A percentile compares a stretch with the other conserved stretches of the same genome.
Evolutionary conservation across 495 filamentous ascomycete genomes (phyloP).

Genomic region (Pseudevernia furfuracea): DNA sequence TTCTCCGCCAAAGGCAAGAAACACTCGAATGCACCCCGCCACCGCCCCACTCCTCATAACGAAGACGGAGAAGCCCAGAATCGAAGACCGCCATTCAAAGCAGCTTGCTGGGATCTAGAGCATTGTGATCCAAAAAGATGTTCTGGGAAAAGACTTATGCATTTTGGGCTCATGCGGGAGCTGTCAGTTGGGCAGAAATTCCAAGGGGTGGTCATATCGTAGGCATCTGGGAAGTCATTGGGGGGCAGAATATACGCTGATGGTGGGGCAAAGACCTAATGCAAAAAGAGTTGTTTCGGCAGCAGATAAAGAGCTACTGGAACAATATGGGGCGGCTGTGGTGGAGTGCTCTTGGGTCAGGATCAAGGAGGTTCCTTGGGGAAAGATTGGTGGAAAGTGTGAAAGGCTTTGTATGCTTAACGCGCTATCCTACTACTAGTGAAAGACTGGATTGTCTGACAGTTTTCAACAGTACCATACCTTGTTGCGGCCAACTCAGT

Average conservation of each 20-base stretch:
- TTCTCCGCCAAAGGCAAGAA: slow-evolving; percentile 65
- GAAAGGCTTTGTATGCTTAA: slow-evolving; percentile 59
- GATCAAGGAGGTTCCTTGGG: slow-evolving; percentile 83
- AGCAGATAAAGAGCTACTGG: slow-evolving; percentile 69
- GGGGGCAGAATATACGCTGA: slow-evolving; percentile 1
- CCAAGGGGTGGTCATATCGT: slow-evolving; percentile 83
- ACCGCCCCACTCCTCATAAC: slow-evolving; percentile 37
- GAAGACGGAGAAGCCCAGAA: slow-evolving; percentile 32
- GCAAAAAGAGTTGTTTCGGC: slow-evolving; percentile 77
- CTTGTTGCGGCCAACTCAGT: slow-evolving; percentile 93
- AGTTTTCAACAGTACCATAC: slow-evolving; percentile 58
- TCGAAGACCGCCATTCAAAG: slow-evolving; percentile 64
- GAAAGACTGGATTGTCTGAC: neutral
- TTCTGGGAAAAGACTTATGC: slow-evolving; percentile 88
- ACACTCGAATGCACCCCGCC: slow-evolving; percentile 38
- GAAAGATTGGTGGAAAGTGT: slow-evolving; percentile 86
- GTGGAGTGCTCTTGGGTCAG: slow-evolving; percentile 97
- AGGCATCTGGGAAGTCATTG: slow-evolving; percentile 26
- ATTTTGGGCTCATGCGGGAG: slow-evolving; percentile 86
- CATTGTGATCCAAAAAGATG: slow-evolving; percentile 97
- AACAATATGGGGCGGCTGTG: slow-evolving; percentile 85
- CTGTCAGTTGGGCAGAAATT: slow-evolving; percentile 86
- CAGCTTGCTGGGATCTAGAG: slow-evolving; percentile 94
- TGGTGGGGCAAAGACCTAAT: slow-evolving; percentile 57
- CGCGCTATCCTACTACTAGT: neutral